phyloP scores from a whole-genome alignment of 2,329 filamentous ascomycete species.

The Aspergillus sp. region DNA sequence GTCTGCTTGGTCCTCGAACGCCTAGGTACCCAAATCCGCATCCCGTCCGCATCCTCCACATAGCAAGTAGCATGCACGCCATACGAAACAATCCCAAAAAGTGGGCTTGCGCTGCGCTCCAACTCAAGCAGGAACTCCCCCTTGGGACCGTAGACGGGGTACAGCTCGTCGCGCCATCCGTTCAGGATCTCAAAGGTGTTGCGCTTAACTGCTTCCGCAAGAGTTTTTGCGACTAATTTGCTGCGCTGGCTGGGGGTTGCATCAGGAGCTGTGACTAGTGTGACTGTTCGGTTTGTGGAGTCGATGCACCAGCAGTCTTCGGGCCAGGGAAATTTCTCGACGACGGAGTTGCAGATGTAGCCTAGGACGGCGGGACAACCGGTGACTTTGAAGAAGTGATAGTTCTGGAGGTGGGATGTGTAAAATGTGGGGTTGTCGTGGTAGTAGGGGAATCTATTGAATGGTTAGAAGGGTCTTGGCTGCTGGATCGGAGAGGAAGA shows the following conservation, averaged over 20 bases:
- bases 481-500: not conserved
- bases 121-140: slow-evolving; percentile 60
- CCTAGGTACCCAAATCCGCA: slow-evolving; percentile 79
- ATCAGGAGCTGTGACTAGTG: slow-evolving; percentile 50
- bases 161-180: slow-evolving; percentile 75
- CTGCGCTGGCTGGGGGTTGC: slow-evolving; percentile 59
- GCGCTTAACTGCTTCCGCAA: slow-evolving; percentile 62
- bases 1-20: slow-evolving; percentile 73
- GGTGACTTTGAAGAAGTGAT: slow-evolving; percentile 61
- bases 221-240: slow-evolving; percentile 49
- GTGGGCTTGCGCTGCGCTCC: slow-evolving; percentile 65
- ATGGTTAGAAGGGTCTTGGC: slow-evolving; percentile 9
- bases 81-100: slow-evolving; percentile 71
- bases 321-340: slow-evolving; percentile 40
- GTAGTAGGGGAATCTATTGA: slow-evolving; percentile 67
- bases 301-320: slow-evolving; percentile 57
- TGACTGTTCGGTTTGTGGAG: slow-evolving; percentile 54
- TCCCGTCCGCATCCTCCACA: slow-evolving; percentile 48
- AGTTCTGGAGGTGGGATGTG: slow-evolving; percentile 46
- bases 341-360: slow-evolving; percentile 48
- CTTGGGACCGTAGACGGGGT: slow-evolving; percentile 63
- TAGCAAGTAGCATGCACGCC: slow-evolving; percentile 78
- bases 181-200: slow-evolving; percentile 65
- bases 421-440: slow-evolving; percentile 54
- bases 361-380: slow-evolving; percentile 58